Conservation (phyloP, 2,329 filamentous ascomycete species). For the Xenoacremonium recifei region DNA sequence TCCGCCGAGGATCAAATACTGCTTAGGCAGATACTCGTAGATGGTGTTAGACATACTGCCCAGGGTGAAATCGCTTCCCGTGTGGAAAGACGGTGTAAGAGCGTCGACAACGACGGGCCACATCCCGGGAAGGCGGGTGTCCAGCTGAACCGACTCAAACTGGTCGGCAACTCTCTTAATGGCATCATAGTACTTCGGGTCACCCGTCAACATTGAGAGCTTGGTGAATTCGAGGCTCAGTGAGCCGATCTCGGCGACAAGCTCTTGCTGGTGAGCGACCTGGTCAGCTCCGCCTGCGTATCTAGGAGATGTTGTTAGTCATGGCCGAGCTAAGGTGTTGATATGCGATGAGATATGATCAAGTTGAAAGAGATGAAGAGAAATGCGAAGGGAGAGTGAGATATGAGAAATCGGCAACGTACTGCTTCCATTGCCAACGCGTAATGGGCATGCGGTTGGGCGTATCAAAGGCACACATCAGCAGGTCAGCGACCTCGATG, state of each 20-base stretch:
- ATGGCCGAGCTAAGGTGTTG: too few relatives aligned
- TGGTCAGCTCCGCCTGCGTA: constrained; percentile 23
- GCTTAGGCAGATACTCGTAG: constrained; percentile 66
- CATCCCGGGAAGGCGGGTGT: constrained; percentile 59
- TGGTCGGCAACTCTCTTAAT: constrained; percentile 55
- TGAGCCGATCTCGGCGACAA: constrained; percentile 43
- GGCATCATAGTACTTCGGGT: constrained; percentile 61
- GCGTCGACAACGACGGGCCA: constrained; percentile 57
- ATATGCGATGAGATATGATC: too few relatives aligned
- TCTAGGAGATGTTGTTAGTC: constrained; percentile 7
- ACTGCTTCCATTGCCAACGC: constrained; percentile 27
- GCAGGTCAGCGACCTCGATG: constrained; percentile 57
- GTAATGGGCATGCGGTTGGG: constrained; percentile 59
- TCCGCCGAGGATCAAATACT: constrained; percentile 67
- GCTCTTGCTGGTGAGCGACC: constrained; percentile 19
- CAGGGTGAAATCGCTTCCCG: constrained; percentile 48
- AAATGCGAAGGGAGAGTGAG: too few relatives aligned
- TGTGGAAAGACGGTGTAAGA: constrained; percentile 24
- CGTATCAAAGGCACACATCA: constrained; percentile 65
- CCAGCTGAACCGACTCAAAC: constrained; percentile 51
- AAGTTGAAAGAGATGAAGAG: too few relatives aligned
- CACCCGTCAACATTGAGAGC: constrained; percentile 61
- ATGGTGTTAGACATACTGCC: constrained; percentile 57
- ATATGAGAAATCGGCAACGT: constrained; percentile 8
- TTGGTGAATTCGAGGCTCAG: constrained; percentile 62